Evolutionary conservation across 257 asterid species (phyloP).

Genomic region (Catharanthus roseus): DNA sequence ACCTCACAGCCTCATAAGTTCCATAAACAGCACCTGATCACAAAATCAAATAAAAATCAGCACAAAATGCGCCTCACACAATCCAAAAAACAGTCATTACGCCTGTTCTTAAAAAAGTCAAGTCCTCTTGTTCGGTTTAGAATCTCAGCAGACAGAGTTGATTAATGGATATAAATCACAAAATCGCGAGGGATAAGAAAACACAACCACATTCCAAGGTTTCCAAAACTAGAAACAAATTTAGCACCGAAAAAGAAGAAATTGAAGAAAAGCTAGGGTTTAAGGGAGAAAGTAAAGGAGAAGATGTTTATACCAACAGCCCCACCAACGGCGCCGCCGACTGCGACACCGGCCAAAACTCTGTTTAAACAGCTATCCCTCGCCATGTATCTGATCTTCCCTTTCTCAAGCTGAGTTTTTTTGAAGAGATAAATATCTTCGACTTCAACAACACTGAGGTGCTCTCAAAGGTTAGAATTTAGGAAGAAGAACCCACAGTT

Average conservation of each 20-base stretch:
- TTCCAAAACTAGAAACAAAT: background rate
- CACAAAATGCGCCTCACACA: background rate
- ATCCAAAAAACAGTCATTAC: background rate
- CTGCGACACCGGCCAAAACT: slow-evolving; percentile 57
- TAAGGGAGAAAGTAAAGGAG: slow-evolving; percentile 3
- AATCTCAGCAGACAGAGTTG: background rate
- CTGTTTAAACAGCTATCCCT: slow-evolving; percentile 72
- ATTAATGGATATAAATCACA: background rate
- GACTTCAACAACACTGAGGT: too few relatives aligned
- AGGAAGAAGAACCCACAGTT: too few relatives aligned
- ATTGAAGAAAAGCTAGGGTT: slow-evolving; percentile 28
- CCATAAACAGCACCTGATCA: slow-evolving; percentile 65
- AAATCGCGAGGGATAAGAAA: background rate
- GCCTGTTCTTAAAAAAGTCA: background rate
- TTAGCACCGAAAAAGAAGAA: background rate
- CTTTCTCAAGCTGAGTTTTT: too few relatives aligned
- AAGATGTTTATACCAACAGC: slow-evolving; percentile 50
- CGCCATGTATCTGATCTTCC: slow-evolving; percentile 33
- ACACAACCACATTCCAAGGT: background rate
- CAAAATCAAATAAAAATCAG: background rate
- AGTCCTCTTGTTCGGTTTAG: background rate
- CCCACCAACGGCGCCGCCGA: slow-evolving; percentile 85
- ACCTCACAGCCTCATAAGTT: slow-evolving; percentile 59
- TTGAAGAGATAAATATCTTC: background rate
- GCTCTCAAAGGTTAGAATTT: too few relatives aligned